Evolutionary conservation across 345 rosid species (phyloP).

Genomic region (Aethionema arabicum): DNA sequence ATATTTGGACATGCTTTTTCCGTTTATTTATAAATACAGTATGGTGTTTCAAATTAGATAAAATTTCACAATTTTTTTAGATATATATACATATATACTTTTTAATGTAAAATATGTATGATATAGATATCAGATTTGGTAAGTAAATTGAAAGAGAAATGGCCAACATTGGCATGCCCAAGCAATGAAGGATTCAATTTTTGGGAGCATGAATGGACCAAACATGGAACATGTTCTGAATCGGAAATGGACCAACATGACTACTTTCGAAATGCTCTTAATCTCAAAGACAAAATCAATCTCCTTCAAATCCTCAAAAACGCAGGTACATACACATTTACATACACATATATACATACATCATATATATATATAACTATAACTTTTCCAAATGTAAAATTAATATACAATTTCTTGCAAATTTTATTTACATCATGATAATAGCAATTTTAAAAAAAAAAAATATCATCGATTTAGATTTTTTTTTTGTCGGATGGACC

Average conservation of each 20-base stretch:
- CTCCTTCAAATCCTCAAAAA: constrained; percentile 54
- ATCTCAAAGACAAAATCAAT: constrained; percentile 48
- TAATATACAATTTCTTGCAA: too few species aligned
- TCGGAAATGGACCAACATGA: constrained; percentile 65
- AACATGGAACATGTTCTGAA: constrained; percentile 83
- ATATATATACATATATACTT: too few species aligned
- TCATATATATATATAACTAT: neutral
- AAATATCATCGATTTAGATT: too few species aligned
- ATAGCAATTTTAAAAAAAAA: too few species aligned
- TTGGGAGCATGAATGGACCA: constrained; percentile 86
- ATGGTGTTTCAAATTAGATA: too few species aligned
- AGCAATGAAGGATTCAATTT: constrained; percentile 57
- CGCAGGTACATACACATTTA: constrained; percentile 37
- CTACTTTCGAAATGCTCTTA: constrained; percentile 62
- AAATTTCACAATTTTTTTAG: too few species aligned
- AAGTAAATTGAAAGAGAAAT: constrained; percentile 43
- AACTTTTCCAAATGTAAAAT: too few species aligned
- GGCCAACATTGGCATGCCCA: constrained; percentile 84
- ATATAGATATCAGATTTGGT: constrained; percentile 56
- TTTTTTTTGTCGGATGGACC: too few species aligned
- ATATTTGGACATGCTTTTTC: too few species aligned
- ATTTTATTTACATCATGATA: too few species aligned
- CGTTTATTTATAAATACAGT: too few species aligned
- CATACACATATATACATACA: neutral
- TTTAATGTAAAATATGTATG: too few species aligned